These are phyloP conservation scores for Passalora sequoiae DNA, from an alignment of 2,329 filamentous ascomycete genomes.

Conservation along the genomic window DNA sequence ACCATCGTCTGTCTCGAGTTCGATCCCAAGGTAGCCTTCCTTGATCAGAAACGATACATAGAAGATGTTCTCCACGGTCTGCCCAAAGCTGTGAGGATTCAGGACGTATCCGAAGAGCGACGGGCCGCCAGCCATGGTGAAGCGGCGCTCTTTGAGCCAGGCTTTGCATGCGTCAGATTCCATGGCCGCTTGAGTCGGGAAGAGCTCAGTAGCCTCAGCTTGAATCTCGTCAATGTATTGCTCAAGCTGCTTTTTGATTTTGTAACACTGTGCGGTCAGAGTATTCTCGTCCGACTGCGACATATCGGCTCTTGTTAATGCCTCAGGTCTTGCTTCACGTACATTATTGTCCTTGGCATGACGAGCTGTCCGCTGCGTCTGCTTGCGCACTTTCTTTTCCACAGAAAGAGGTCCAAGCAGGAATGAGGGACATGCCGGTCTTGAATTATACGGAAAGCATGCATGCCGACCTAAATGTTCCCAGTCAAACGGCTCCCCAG, in stretches of 20 bases:
- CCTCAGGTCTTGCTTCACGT: constrained; percentile 68
- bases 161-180: constrained; percentile 38
- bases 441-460: constrained; percentile 64
- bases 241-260: constrained; percentile 61
- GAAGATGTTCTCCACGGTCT: constrained; percentile 95
- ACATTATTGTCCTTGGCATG: constrained; percentile 63
- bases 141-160: constrained; percentile 60
- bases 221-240: constrained; percentile 25
- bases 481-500: constrained; percentile 81
- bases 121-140: constrained; percentile 66
- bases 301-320: constrained; percentile 69
- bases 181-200: constrained; percentile 27
- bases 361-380: constrained; percentile 64
- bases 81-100: constrained; percentile 84
- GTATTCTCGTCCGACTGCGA: constrained; percentile 72
- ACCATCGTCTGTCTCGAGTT: constrained; percentile 64
- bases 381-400: constrained; percentile 72
- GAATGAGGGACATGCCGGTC: constrained; percentile 76
- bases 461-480: constrained; percentile 72
- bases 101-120: constrained; percentile 81
- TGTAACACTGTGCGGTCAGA: constrained; percentile 70
- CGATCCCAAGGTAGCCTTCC: constrained; percentile 73
- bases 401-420: constrained; percentile 83
- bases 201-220: constrained; percentile 35
- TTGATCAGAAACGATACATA: constrained; percentile 91